Evolutionary conservation across 1,139 yeast species (phyloP), one percentile per base, ranked within the genome.

Genomic region (Sugiyamaella xylanicola): DNA sequence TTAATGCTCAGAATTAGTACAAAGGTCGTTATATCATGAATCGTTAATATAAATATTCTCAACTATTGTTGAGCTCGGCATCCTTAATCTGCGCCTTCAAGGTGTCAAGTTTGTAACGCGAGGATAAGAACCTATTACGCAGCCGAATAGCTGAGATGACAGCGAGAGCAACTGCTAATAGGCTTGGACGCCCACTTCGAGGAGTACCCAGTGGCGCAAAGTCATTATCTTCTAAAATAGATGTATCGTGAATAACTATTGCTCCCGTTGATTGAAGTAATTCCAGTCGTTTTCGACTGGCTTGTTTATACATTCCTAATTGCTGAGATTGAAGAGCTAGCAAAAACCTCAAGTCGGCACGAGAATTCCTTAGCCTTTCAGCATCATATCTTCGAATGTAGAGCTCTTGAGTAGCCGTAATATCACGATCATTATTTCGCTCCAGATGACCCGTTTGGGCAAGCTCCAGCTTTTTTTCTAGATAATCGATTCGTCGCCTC

Each of bases 301-400:
- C 51, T 2, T 35, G 51, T 15, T 48, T 50, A 48, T 59, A 56
- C 22, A 40, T 53, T 3, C 53, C 51, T 16, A 62, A 21, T 20
- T 56, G 55, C 45, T 48, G 56, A 11, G 55, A 15, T 42, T 59
- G 60, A 48, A 50, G 59, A 9, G 46, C 22, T 11, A 36, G 13
- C 21, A 60, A 41, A 42, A 61, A 60, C 36, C 42, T 41, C 16
- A 63, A 53, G 40, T 61, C 63, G 16, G 42, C 29, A 3, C 54
- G 46, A 15, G 21, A 21, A 21, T 51, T 42, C 11, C 49, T n/a
- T 21, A 50, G 39, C 4, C 54, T 41, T 22, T 54, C 57, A 20
- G 47, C 44, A 32, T 54, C 57, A 20, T 46, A 54, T 29, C 43
- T 16, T 7, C 57, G 54, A 17, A 50, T 39, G 11, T 35, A 21